phyloP scores from a whole-genome alignment of 495 filamentous ascomycete genomes.

The Chaetomium tenue region DNA sequence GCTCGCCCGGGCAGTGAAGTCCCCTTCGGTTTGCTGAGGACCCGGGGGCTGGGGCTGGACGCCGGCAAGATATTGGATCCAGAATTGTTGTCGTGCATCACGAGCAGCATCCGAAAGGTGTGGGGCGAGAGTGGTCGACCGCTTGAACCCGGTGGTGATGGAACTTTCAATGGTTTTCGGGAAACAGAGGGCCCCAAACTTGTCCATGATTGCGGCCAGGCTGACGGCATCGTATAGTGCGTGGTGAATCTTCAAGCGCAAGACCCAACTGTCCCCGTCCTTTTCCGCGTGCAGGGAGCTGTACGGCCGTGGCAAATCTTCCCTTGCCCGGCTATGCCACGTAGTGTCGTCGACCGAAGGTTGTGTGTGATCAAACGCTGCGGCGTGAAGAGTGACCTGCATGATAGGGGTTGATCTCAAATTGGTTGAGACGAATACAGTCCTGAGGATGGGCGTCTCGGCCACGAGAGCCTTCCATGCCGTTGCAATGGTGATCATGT shows the following conservation, averaged over 20 bases:
- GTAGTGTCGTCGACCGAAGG: background rate
- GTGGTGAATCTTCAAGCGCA: slow-evolving; percentile 63
- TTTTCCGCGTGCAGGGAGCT: slow-evolving; percentile 14
- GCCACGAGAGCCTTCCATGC: slow-evolving; percentile 59
- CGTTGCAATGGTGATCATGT: slow-evolving; percentile 35
- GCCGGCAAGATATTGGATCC: slow-evolving; percentile 52
- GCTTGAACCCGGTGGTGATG: background rate
- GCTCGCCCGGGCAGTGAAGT: slow-evolving; percentile 15
- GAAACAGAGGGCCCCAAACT: slow-evolving; percentile 32
- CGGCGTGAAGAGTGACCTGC: slow-evolving; percentile 40
- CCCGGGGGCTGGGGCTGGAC: background rate
- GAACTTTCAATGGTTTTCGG: background rate
- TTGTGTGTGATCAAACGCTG: background rate
- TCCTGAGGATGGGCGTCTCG: slow-evolving; percentile 60
- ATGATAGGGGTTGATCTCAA: slow-evolving; percentile 48
- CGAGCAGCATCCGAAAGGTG: slow-evolving; percentile 17
- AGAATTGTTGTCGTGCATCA: slow-evolving; percentile 46
- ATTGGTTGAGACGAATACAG: slow-evolving; percentile 54
- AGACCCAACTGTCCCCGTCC: slow-evolving; percentile 19
- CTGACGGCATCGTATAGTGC: slow-evolving; percentile 77
- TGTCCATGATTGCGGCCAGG: slow-evolving; percentile 51
- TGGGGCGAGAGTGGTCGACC: background rate
- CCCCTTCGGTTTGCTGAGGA: background rate
- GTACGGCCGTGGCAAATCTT: slow-evolving; percentile 13
- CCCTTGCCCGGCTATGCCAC: slow-evolving; percentile 19